Evolutionary conservation across 2,329 filamentous ascomycete genomes (phyloP), one percentile per base, ranked within the genome.

Genomic region (Aureobasidium sp.): DNA sequence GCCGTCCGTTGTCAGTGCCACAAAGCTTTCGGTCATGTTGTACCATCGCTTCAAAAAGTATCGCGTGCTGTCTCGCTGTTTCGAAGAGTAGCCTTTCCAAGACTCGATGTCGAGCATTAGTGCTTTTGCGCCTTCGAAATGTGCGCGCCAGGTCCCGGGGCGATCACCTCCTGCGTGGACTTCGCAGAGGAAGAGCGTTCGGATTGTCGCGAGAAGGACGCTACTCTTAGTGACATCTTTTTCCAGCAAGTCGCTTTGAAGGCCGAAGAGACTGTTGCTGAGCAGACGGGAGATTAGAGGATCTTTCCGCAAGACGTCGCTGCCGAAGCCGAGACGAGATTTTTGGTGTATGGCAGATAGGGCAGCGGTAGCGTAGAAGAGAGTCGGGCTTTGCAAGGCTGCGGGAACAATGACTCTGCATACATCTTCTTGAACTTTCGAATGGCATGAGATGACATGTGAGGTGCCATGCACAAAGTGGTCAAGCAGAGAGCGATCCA

Each of bases 41-140:
- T 55, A 55, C 53, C 53, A 55, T 21, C 53, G 27, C n/a, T 42
- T 44, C 34, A 55, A 30, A 25, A 51, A 55, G 30, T 50, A 55
- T 10, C 44, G 4, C 2, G 53, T 51, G 24, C 38, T 51, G 24
- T 55, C 39, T 44, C 53, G 17, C 24, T 55, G 35, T 14, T 27
- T 29, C 4, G 45, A 35, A 3, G 53, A 55, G 37, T 50, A 49
- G 25, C 39, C 39, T 1, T 27, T 10, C 53, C 53, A 55, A 25
- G 53, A 50, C 30, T 55, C 53, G 2, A 55, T 49, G 6, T 38
- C 39, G 1, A 42, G 30, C 53, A 55, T 55, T 3, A 55, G 32
- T 32, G 53, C 53, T 32, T 55, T 55, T 30, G 53, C 53, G 39
- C 53, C 53, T 45, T 55, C 53, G 32, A 55, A 55, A 21, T 55